Percentiles rank a stretch among this genome's conserved stretches.
Conservation (phyloP, 805 yeast species). For the Wickerhamiella azyma region DNA sequence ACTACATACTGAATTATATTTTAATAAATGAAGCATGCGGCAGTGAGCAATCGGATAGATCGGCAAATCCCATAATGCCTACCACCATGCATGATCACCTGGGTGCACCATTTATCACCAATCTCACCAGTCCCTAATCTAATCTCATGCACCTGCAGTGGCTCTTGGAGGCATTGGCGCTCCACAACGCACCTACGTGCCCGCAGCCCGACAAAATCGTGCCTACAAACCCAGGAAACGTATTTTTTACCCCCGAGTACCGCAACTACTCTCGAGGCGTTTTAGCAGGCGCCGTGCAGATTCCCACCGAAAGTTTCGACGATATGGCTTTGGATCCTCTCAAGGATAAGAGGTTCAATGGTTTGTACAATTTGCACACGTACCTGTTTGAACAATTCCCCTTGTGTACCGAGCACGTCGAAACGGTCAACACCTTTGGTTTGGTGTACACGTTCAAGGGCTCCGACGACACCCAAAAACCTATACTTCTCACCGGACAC, state of each 20-base stretch:
- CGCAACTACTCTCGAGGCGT: conserved; percentile 10
- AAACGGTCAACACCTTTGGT: conserved; percentile 44
- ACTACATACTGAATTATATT: too few species aligned
- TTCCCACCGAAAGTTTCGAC: conserved; percentile 55
- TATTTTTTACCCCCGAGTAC: conserved; percentile 9
- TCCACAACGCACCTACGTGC: conserved; percentile 2
- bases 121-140: not conserved
- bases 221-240: conserved; percentile 7
- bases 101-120: not conserved
- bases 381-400: conserved; percentile 49
- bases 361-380: conserved; percentile 36
- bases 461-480: conserved; percentile 32
- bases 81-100: too few species aligned
- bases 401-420: conserved; percentile 31
- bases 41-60: too few species aligned
- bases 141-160: not conserved
- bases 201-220: conserved; percentile 7
- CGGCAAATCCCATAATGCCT: too few species aligned
- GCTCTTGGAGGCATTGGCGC: not conserved
- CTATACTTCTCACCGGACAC: conserved; percentile 59
- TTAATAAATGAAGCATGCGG: too few species aligned
- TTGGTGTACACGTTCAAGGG: conserved; percentile 55
- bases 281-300: conserved; percentile 38
- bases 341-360: conserved; percentile 38
- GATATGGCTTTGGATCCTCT: conserved; percentile 31